phyloP scores from a whole-genome alignment of 2,329 filamentous ascomycete genomes.

The Grosmannia serpens region DNA sequence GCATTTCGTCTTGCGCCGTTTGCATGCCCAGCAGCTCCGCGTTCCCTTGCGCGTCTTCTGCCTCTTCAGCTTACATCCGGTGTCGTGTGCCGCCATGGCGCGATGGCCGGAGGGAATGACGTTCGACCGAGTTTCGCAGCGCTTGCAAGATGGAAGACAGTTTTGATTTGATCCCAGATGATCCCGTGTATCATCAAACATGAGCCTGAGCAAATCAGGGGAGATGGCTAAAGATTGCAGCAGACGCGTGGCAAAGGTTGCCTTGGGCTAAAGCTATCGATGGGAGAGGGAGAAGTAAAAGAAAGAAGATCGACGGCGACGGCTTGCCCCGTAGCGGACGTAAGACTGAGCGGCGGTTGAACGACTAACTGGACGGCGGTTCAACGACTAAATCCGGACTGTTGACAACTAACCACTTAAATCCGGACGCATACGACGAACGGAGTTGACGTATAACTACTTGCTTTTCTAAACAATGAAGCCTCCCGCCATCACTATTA shows the following conservation, averaged over 20 bases:
- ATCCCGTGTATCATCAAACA: background rate
- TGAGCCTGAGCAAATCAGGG: background rate
- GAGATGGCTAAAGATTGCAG: background rate
- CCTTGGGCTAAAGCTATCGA: too few relatives aligned
- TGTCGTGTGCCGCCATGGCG: background rate
- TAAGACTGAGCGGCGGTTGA: background rate
- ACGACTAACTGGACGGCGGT: background rate
- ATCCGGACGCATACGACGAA: background rate
- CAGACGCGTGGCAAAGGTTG: background rate
- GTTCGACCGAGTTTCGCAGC: background rate
- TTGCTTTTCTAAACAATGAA: background rate
- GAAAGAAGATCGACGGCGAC: background rate
- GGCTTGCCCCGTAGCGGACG: background rate
- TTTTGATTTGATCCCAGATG: background rate
- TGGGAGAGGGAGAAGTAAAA: background rate
- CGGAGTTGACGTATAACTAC: background rate
- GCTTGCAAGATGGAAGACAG: background rate
- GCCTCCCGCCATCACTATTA: background rate
- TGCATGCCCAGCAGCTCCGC: conserved; percentile 45
- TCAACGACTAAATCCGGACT: background rate
- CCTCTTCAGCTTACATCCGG: background rate
- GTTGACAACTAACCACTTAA: background rate
- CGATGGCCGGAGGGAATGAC: background rate
- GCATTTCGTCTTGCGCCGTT: conserved; percentile 11
- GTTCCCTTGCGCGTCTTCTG: conserved; percentile 20